Evolutionary conservation across 805 yeast species (phyloP).

Genomic region (Dipodascus albidus): DNA sequence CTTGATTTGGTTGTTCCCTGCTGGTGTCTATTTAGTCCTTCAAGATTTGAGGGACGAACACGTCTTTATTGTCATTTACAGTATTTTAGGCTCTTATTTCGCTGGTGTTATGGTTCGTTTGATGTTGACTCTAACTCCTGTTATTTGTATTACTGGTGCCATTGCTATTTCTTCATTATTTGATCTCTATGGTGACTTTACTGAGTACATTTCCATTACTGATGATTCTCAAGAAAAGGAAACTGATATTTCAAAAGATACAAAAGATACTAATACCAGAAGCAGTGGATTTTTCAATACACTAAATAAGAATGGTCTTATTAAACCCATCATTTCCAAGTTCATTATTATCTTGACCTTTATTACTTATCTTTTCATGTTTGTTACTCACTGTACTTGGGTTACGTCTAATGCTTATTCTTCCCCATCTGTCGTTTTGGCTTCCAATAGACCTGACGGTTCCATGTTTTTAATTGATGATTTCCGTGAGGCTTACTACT

Average conservation of each 20-base stretch:
- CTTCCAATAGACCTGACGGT: constrained; percentile 79
- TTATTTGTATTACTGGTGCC: constrained; percentile 88
- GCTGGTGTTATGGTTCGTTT: constrained; percentile 99
- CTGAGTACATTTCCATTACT: background rate
- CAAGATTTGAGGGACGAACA: constrained; percentile 87
- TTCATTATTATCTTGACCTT: background rate
- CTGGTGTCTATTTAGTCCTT: constrained; percentile 84
- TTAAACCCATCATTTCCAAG: constrained; percentile 30
- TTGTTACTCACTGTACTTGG: constrained; percentile 94
- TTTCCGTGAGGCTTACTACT: constrained; percentile 96
- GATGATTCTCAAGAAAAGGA: constrained; percentile 3
- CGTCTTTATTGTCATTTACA: constrained; percentile 80
- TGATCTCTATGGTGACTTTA: constrained; percentile 45
- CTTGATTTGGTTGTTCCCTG: constrained; percentile 97
- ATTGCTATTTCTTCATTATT: constrained; percentile 76
- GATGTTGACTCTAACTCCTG: constrained; percentile 93
- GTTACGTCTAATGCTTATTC: constrained; percentile 93
- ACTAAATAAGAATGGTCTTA: background rate
- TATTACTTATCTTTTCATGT: constrained; percentile 49
- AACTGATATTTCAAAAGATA: constrained; percentile 2
- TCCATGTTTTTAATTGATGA: constrained; percentile 80
- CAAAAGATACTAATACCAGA: constrained; percentile 6
- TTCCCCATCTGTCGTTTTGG: constrained; percentile 93
- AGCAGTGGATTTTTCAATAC: background rate
- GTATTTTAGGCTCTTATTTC: constrained; percentile 87